phyloP scores from a whole-genome alignment of 169 alveolate species.

The Besnoitia besnoiti region DNA sequence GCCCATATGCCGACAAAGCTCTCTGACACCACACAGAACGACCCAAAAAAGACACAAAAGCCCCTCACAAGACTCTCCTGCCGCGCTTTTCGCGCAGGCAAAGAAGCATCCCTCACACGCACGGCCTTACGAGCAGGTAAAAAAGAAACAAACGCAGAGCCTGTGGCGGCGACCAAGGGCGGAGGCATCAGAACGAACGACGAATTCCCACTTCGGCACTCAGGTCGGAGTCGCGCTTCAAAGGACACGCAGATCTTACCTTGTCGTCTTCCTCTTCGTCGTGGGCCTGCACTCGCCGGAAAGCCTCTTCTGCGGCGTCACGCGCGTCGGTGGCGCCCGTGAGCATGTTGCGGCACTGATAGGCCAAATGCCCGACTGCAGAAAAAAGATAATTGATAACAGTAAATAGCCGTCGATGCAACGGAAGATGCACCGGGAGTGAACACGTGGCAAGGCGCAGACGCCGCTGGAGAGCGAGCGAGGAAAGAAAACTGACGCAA shows the following conservation, averaged over 20 bases:
- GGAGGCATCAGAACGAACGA: too few species aligned
- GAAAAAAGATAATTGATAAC: background rate
- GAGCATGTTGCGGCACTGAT: conserved; percentile 37
- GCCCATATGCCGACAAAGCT: background rate
- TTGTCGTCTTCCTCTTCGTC: conserved; percentile 38
- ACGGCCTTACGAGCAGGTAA: too few species aligned
- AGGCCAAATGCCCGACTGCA: conserved; percentile 34
- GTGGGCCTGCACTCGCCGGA: background rate
- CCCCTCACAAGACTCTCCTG: too few species aligned
- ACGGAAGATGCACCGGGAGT: background rate
- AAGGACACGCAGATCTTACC: too few species aligned
- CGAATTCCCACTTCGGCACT: too few species aligned
- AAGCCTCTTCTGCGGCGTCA: background rate
- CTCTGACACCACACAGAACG: too few species aligned
- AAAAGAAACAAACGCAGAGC: too few species aligned
- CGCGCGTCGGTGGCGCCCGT: background rate
- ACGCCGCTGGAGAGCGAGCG: background rate
- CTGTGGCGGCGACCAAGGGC: too few species aligned
- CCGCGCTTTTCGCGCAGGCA: too few species aligned
- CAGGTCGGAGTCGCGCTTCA: too few species aligned
- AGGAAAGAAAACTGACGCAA: background rate
- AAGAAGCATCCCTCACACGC: too few species aligned
- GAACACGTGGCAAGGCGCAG: background rate
- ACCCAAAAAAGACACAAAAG: too few species aligned
- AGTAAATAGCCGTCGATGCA: background rate